Conservation (phyloP, 225 moss, liverwort and hornwort species). For the Pseudoscleropodium purum region DNA sequence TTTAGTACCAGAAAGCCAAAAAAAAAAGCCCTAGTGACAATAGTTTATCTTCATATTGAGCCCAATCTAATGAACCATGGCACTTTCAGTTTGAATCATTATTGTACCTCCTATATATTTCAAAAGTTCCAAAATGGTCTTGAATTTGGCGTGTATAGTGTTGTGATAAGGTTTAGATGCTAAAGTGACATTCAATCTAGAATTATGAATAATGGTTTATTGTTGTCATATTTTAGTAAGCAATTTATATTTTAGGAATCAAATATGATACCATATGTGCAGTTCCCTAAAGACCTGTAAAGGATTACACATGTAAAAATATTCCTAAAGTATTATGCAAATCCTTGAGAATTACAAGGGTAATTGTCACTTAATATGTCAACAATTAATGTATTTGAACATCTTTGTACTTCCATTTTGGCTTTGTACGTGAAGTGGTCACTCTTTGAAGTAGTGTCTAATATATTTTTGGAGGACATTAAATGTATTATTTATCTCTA, state of each 20-base stretch:
- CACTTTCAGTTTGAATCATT: neutral
- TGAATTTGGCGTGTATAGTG: accelerated
- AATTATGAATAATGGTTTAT: neutral
- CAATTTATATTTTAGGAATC: neutral
- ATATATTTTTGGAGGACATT: neutral
- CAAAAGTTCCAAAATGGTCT: neutral
- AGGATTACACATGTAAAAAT: neutral
- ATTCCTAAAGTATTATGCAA: neutral
- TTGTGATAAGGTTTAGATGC: neutral
- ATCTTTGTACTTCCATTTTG: neutral
- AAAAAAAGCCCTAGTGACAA: too few species aligned
- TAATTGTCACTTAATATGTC: neutral
- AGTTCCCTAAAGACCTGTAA: accelerated
- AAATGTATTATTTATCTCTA: neutral
- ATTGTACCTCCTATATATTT: neutral
- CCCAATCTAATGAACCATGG: accelerated
- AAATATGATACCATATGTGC: neutral
- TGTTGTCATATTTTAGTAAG: neutral
- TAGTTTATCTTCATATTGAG: neutral
- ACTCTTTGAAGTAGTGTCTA: neutral
- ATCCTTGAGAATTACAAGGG: neutral
- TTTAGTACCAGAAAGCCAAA: too few species aligned
- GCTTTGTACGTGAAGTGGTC: neutral
- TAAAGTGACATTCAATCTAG: neutral
- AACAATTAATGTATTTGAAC: neutral